These are phyloP conservation scores for Mucor piriformis DNA, from an alignment of 371 early-diverging fungal species.

Conservation along the genomic window DNA sequence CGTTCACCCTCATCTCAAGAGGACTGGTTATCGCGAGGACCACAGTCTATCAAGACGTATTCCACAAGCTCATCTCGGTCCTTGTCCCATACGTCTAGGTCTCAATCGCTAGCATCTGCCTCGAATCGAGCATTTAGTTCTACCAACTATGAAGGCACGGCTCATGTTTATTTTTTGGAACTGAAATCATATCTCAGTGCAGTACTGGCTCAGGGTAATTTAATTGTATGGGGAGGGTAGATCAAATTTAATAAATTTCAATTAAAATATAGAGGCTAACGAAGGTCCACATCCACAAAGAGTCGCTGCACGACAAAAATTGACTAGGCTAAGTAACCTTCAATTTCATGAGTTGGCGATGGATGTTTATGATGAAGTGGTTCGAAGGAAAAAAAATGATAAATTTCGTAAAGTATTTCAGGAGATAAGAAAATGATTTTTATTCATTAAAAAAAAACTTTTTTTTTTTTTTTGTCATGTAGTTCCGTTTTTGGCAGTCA, in stretches of 20 bases:
- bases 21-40: constrained; percentile 39
- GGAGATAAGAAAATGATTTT: too few species aligned
- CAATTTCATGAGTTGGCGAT: constrained; percentile 94
- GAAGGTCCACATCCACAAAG: constrained; percentile 60
- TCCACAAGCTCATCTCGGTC: constrained; percentile 43
- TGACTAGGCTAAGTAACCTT: constrained; percentile 73
- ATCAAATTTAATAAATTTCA: background rate
- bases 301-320: constrained; percentile 83
- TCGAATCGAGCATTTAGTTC: constrained; percentile 33
- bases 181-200: constrained; percentile 36
- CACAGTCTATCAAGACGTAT: constrained; percentile 31
- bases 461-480: too few species aligned
- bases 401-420: constrained; percentile 20
- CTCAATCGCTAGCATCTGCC: constrained; percentile 40
- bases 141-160: constrained; percentile 38
- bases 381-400: constrained; percentile 67
- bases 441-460: too few species aligned
- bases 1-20: constrained; percentile 38
- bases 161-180: constrained; percentile 44
- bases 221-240: background rate
- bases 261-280: constrained; percentile 36
- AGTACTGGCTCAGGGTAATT: constrained; percentile 43
- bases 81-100: constrained; percentile 30
- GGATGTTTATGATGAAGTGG: constrained; percentile 95
- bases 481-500: constrained; percentile 87